Base-by-base conservation (phyloP, 345 rosid species). In the Eucalyptus curtisii region DNA sequence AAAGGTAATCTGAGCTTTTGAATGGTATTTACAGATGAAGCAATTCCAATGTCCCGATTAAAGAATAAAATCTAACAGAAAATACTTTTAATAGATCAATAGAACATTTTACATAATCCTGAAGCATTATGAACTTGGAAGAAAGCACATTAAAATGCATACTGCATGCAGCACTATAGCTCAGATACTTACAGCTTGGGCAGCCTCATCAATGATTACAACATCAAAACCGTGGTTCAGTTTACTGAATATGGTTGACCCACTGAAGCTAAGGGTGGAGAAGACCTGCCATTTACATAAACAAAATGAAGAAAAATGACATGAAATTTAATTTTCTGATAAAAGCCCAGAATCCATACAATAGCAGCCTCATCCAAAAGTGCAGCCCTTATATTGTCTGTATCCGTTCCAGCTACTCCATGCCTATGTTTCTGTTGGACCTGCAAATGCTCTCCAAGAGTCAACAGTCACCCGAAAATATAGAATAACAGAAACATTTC, bases 191-290 rank as follows among this genome's bases (percentile, higher is more conserved):
- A 97, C 99, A 91, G 99, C 99, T 93, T 97, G 99, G 89, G 99
- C 99, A 89, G 99, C 99, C 94, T 98, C 99, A 90, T 98, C 99
- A 49, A 98, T 95, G 86, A 98, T 97, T 89, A 97, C 99, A 49
- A 98, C 96, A 96, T 98, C 99, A 86, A 97, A 98, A 92, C 95
- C 93, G 86, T 94, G 95, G 86, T 68, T 95, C 87, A 92, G 88
- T 92, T 95, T 97, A 86, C 95, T 90, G 87, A 98, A 94, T 89
- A 96, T 91, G 85, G 95, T 88, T 2, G 99, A 96, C 87, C 99
- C 99, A 87, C 99, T 98, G 94, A 98, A 97, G 92, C 99, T 97
- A 88, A 98, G 98, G 85, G 99, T 98, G 89, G 97, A 93, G 87
- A 95, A 98, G 53, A 98, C 99, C 99, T 97, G 93, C 89, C 91